Evolutionary conservation across 2,329 filamentous ascomycete genomes (phyloP), one percentile per base, ranked within the genome.

Genomic region (Ophiocordyceps camponoti-leonardi): DNA sequence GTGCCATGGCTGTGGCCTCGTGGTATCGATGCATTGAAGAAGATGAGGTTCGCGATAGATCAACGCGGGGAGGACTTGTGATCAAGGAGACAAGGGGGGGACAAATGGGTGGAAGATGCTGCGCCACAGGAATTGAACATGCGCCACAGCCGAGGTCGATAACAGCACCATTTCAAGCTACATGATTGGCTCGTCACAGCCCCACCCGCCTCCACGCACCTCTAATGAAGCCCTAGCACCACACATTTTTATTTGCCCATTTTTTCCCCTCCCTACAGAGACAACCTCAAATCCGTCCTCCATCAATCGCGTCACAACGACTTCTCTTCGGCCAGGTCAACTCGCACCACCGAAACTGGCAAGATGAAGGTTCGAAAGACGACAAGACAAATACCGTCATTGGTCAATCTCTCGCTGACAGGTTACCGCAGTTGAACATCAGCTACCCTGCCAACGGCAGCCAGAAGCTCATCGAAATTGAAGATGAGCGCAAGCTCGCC

Each of bases 401-500:
- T 33, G 31, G 31, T 6, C 31, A 5, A 2, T 14, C n/a, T 13
- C 46, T 46, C 49, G 57, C 65, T 69, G 52, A 68, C 58, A 31
- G 26, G 53, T 11, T n/a, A n/a, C n/a, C 18, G 49, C 50, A 75
- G 74, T 69, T 79, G 69, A 78, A 78, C 73, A 75, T 79, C 63
- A 75, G 71, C 61, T 94, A 88, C 82, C 92, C 92, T 74, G 86
- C 90, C 81, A 96, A 96, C 75, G 92, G 92, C 81, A 92, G 87
- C 66, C 92, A 98, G 73, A 98, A 98, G 80, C 79, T 98, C 68
- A 82, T 98, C 75, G 93, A 98, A 61, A 75, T 98, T 62, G 92
- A 98, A 66, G 93, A 98, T 84, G 93, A 98, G 74, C 87, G 88
- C 75, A 95, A 94, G 81, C 81, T 96, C 69, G 84, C 86, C 68